phyloP scores from a whole-genome alignment of 495 filamentous ascomycete species.

The Aspergillus ostianus region DNA sequence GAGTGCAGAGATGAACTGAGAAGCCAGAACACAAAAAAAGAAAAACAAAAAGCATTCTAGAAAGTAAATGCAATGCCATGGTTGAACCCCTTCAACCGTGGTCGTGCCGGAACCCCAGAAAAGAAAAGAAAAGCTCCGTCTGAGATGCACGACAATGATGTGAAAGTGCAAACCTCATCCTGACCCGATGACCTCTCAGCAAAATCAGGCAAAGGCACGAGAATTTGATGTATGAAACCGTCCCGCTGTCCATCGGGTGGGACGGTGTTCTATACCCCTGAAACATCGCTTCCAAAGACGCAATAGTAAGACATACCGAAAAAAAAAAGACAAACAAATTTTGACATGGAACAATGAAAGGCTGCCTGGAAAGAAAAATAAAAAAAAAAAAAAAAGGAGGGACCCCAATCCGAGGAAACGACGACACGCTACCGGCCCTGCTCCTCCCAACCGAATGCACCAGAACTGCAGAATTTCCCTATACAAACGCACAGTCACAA shows the following conservation, averaged over 20 bases:
- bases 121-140: slow-evolving; percentile 30
- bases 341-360: slow-evolving; percentile 32
- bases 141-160: slow-evolving; percentile 28
- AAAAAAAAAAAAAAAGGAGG: slow-evolving; percentile 35
- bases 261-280: slow-evolving; percentile 28
- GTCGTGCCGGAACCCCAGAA: slow-evolving; percentile 27
- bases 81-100: slow-evolving; percentile 28
- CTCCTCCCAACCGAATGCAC: slow-evolving; percentile 53
- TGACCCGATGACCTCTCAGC: slow-evolving; percentile 1
- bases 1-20: slow-evolving; percentile 36
- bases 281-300: slow-evolving; percentile 37
- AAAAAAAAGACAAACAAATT: slow-evolving; percentile 25
- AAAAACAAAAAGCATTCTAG: slow-evolving; percentile 38
- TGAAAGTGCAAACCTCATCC: slow-evolving; percentile 33
- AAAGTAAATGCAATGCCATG: slow-evolving; percentile 35
- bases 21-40: slow-evolving; percentile 18
- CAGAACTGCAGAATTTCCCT: slow-evolving; percentile 50
- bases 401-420: slow-evolving; percentile 35
- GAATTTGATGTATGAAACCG: slow-evolving; percentile 41
- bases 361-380: slow-evolving; percentile 22
- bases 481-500: slow-evolving; percentile 56
- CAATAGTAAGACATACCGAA: slow-evolving; percentile 31
- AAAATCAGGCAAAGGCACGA: slow-evolving; percentile 22
- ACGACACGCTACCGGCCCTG: slow-evolving; percentile 47
- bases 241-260: slow-evolving; percentile 34